These are phyloP conservation scores for Aspergillus spinulosporus DNA, from an alignment of 2,329 filamentous ascomycete species.

Conservation along the genomic window DNA sequence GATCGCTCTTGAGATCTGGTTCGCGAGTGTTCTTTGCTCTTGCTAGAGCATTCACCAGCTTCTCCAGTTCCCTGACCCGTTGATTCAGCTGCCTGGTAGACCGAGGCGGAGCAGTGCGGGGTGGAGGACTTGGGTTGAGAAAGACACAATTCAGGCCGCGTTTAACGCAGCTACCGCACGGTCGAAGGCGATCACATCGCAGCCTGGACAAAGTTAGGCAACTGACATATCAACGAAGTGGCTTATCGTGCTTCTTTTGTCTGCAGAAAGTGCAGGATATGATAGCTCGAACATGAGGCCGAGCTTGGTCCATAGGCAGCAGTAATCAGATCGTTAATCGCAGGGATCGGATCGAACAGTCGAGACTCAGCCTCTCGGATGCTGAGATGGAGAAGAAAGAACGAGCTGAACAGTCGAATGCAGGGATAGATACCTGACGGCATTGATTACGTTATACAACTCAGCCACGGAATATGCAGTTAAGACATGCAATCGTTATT, in stretches of 20 bases:
- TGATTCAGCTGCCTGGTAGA: slow-evolving; percentile 3
- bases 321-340: no score
- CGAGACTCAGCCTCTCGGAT: background rate
- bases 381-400: background rate
- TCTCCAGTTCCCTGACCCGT: slow-evolving; percentile 9
- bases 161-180: slow-evolving; percentile 5
- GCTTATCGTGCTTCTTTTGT: slow-evolving; percentile 6
- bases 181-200: slow-evolving; percentile 6
- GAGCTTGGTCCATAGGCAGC: background rate
- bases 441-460: background rate
- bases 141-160: slow-evolving; percentile 4
- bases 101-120: background rate
- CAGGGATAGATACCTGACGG: background rate
- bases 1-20: background rate
- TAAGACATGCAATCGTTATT: background rate
- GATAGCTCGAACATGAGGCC: background rate
- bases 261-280: slow-evolving; percentile 10
- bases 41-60: background rate
- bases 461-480: background rate
- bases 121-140: background rate
- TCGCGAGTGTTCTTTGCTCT: background rate
- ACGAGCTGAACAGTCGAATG: background rate
- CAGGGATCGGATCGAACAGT: no score
- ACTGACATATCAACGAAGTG: background rate
- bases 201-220: background rate